Evolutionary conservation across 345 rosid species (phyloP).

Genomic region (Ceriops zippeliana): DNA sequence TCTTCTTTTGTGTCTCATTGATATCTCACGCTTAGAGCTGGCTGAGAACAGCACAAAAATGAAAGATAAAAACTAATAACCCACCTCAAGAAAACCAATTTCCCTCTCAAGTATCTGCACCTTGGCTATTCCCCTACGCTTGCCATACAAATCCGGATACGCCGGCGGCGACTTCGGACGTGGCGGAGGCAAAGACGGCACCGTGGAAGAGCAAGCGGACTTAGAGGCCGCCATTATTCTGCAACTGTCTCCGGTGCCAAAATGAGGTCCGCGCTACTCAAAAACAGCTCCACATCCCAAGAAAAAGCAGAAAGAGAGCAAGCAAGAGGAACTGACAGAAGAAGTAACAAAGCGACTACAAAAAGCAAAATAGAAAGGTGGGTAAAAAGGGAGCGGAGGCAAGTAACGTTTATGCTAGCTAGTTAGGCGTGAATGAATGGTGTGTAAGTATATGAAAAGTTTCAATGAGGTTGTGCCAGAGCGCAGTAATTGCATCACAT

Average conservation of each 20-base stretch:
- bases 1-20: neutral
- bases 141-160: constrained; percentile 95
- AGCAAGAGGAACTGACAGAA: neutral
- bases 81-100: constrained; percentile 83
- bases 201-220: constrained; percentile 15
- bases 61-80: constrained; percentile 13
- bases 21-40: neutral
- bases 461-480: constrained; percentile 35
- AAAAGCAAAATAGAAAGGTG: constrained; percentile 8
- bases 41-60: neutral
- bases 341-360: neutral
- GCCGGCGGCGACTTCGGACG: constrained; percentile 86
- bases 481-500: constrained; percentile 52
- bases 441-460: constrained; percentile 7
- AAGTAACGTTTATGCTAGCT: constrained; percentile 21
- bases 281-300: neutral
- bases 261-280: neutral
- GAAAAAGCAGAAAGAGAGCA: neutral
- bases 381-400: constrained; percentile 35
- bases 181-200: constrained; percentile 40
- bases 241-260: neutral
- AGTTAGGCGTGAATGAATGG: constrained; percentile 26
- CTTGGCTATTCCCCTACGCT: constrained; percentile 71
- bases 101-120: constrained; percentile 91
- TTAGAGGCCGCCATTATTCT: neutral